A percentile compares a stretch with the other conserved stretches of the same genome.
Conservation (phyloP, 495 filamentous ascomycete species). For the Penicillium diatomitis region DNA sequence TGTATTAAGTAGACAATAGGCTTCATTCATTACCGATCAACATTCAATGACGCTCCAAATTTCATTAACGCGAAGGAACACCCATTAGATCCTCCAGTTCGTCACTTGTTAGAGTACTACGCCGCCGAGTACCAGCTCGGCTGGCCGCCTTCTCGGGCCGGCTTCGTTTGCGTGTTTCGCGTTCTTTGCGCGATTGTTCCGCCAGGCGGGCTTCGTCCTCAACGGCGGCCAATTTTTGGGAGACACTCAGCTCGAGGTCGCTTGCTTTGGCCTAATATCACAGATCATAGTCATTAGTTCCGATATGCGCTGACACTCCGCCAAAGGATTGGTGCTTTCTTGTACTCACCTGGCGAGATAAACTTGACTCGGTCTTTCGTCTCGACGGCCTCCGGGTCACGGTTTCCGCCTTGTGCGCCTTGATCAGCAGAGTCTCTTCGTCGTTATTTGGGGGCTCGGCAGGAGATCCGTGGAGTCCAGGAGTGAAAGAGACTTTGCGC, state of each 20-base stretch:
- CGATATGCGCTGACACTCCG: too few relatives aligned
- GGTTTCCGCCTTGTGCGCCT: conserved; percentile 26
- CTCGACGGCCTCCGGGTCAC: conserved; percentile 28
- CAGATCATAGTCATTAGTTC: conserved; percentile 3
- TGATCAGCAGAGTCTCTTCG: conserved; percentile 32
- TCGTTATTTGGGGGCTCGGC: conserved; percentile 14
- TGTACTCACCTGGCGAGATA: conserved; percentile 26
- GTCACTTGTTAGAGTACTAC: conserved; percentile 65
- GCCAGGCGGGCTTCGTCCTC: conserved; percentile 38
- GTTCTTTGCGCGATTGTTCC: conserved; percentile 31
- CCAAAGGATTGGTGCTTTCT: conserved; percentile 2
- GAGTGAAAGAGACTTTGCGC: conserved; percentile 39
- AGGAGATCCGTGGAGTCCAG: conserved; percentile 30
- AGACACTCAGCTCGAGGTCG: conserved; percentile 22
- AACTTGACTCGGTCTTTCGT: conserved; percentile 24
- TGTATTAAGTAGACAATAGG: background rate
- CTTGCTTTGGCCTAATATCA: conserved; percentile 11
- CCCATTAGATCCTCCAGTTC: conserved; percentile 59
- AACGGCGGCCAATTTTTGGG: conserved; percentile 38
- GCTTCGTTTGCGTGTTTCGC: conserved; percentile 36
- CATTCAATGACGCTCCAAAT: background rate
- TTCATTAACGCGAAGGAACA: conserved; percentile 12
- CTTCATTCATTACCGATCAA: background rate
- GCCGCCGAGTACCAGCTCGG: conserved; percentile 44
- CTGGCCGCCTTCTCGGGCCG: conserved; percentile 29